A percentile compares a stretch with the other conserved stretches of the same genome.
These are phyloP conservation scores for Colletotrichum sp. DNA, from an alignment of 2,329 filamentous ascomycete genomes.

Conservation along the genomic window DNA sequence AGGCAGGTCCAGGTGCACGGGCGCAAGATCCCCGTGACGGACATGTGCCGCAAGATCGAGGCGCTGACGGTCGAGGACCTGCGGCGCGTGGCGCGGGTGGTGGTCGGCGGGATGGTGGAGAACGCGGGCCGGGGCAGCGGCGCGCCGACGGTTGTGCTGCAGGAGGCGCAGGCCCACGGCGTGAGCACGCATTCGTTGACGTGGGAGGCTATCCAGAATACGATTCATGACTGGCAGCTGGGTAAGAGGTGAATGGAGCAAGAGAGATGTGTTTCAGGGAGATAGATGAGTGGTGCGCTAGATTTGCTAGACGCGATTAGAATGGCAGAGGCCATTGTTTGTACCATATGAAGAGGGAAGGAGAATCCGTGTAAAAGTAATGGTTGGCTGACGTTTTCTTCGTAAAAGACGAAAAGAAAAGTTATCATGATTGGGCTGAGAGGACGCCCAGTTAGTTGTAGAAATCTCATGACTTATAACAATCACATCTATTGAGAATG, in stretches of 20 bases:
- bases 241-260: constrained; percentile 53
- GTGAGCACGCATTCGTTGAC: constrained; percentile 70
- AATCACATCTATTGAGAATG: not conserved
- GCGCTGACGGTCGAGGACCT: constrained; percentile 80
- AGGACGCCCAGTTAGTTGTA: not conserved
- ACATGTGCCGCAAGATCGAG: constrained; percentile 93
- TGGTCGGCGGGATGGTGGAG: constrained; percentile 77
- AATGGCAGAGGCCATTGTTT: not conserved
- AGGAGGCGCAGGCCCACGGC: constrained; percentile 83
- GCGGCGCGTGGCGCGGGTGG: constrained; percentile 76
- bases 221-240: constrained; percentile 83
- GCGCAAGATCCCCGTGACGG: constrained; percentile 85
- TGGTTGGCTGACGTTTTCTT: not conserved
- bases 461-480: not conserved
- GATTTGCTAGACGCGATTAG: not conserved
- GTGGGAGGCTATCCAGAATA: constrained; percentile 90
- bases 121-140: constrained; percentile 83
- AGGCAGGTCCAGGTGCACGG: constrained; percentile 97
- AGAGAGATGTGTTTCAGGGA: not conserved
- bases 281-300: not conserved
- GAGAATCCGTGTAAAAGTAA: not conserved
- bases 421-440: not conserved
- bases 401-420: not conserved
- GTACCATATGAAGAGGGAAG: not conserved
- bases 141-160: constrained; percentile 90